These are phyloP conservation scores for Venturiaceae sp. DNA, from an alignment of 2,329 filamentous ascomycete genomes.

Conservation along the genomic window DNA sequence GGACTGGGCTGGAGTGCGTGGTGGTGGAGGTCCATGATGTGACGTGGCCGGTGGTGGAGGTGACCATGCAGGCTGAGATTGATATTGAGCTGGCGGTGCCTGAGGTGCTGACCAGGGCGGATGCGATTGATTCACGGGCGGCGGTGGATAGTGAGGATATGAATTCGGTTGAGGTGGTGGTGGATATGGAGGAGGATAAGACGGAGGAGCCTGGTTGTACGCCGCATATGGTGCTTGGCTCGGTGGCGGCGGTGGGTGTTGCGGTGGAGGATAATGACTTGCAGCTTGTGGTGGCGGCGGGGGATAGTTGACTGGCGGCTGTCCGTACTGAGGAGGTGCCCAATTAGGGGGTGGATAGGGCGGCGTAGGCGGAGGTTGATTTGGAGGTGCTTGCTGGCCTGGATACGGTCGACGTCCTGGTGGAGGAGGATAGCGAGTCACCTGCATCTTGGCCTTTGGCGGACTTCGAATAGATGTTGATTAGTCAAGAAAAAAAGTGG, in stretches of 20 bases:
- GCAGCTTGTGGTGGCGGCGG: conserved; percentile 9
- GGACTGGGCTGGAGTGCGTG: background rate
- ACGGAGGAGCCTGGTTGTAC: conserved; percentile 8
- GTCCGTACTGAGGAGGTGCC: background rate
- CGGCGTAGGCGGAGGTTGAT: conserved; percentile 14
- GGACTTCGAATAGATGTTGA: conserved; percentile 26
- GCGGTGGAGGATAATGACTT: conserved; percentile 5
- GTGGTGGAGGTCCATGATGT: background rate
- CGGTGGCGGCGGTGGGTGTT: conserved; percentile 6
- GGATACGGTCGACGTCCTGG: conserved; percentile 27
- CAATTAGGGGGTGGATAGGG: conserved; percentile 13
- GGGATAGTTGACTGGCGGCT: background rate
- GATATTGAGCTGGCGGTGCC: background rate
- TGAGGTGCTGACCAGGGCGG: conserved; percentile 4
- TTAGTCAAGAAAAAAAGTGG: background rate
- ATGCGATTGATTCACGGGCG: background rate
- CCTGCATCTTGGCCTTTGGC: conserved; percentile 34
- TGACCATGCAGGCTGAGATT: background rate
- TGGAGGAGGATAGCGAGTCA: conserved; percentile 39
- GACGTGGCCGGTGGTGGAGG: background rate
- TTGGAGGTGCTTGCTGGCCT: conserved; percentile 18
- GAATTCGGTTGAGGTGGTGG: conserved; percentile 11
- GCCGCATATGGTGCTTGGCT: conserved; percentile 1
- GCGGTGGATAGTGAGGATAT: conserved; percentile 14
- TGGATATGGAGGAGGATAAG: conserved; percentile 17